Conservation (phyloP, 2,329 filamentous ascomycete genomes). For the Phoma herbarum region DNA sequence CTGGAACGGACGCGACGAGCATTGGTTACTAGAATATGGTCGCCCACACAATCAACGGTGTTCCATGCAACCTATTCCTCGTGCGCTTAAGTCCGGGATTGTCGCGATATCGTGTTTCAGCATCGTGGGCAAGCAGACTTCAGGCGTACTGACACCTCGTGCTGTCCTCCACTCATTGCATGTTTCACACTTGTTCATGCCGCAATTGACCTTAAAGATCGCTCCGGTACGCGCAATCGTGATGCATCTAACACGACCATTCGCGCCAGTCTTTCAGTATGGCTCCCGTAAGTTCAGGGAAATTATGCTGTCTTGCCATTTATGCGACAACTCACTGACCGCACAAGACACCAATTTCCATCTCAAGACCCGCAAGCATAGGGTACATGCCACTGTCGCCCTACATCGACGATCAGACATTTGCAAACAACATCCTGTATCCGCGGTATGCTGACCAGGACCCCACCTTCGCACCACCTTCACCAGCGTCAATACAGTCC, state of each 20-base stretch:
- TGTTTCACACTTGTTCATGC: constrained; percentile 38
- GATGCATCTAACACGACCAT: constrained; percentile 7
- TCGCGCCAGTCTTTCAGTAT: constrained; percentile 26
- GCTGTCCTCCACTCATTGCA: constrained; percentile 25
- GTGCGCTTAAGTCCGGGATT: constrained; percentile 12
- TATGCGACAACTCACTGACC: constrained; percentile 27
- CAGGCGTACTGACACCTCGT: constrained; percentile 5
- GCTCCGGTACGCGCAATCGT: constrained; percentile 6
- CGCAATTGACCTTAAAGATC: constrained; percentile 16
- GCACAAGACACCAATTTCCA: constrained; percentile 31
- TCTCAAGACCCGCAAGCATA: constrained; percentile 26
- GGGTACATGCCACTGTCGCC: constrained; percentile 39
- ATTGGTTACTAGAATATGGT: constrained; percentile 46
- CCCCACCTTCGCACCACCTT: constrained; percentile 44
- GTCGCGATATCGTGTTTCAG: constrained; percentile 40
- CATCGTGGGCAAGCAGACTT: constrained; percentile 23
- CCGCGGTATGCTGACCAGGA: constrained; percentile 47
- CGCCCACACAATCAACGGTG: constrained; percentile 38
- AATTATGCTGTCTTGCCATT: constrained; percentile 27
- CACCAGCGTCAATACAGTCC: constrained; percentile 46
- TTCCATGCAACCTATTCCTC: constrained; percentile 27
- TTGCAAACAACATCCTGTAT: constrained; percentile 41
- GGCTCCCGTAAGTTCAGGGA: constrained; percentile 39
- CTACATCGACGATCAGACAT: constrained; percentile 38
- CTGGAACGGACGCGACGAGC: constrained; percentile 45